Conservation (phyloP, 2,329 filamentous ascomycete species). For the Hymenoscyphus salicellus region DNA sequence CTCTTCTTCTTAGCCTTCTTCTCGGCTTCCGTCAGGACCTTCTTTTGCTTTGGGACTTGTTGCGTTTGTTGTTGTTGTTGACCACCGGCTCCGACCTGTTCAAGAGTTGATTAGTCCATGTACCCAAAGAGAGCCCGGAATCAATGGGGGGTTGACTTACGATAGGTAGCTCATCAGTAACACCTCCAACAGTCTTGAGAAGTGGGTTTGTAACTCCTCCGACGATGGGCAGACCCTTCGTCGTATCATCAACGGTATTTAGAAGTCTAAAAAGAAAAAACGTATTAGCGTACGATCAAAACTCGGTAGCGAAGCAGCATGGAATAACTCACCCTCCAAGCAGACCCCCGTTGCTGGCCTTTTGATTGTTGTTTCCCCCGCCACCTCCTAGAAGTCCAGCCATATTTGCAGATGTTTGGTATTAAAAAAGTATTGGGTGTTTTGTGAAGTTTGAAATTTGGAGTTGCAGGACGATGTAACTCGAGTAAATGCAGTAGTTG, state of each 20-base stretch:
- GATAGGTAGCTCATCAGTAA: slow-evolving; percentile 25
- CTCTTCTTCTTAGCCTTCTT: slow-evolving; percentile 29
- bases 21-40: slow-evolving; percentile 22
- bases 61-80: slow-evolving; percentile 9
- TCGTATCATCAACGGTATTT: slow-evolving; percentile 29
- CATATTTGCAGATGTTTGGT: slow-evolving; percentile 35
- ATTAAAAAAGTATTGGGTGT: not conserved
- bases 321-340: slow-evolving; percentile 18
- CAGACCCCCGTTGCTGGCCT: slow-evolving; percentile 20
- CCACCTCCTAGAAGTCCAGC: slow-evolving; percentile 43
- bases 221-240: slow-evolving; percentile 27
- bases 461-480: slow-evolving; percentile 1
- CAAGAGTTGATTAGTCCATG: slow-evolving; percentile 3
- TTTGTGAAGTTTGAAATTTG: not conserved
- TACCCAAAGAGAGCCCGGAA: not conserved
- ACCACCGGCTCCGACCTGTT: slow-evolving; percentile 22
- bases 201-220: slow-evolving; percentile 27
- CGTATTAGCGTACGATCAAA: not conserved
- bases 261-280: slow-evolving; percentile 14
- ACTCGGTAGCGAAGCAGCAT: not conserved
- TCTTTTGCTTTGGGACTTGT: slow-evolving; percentile 14
- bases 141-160: slow-evolving; percentile 13
- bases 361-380: slow-evolving; percentile 20
- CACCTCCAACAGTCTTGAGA: slow-evolving; percentile 31
- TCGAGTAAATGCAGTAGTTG: not conserved